Evolutionary conservation across 108 stramenopile genomes (phyloP).

Genomic region (Nannochloropsis oceanica): DNA sequence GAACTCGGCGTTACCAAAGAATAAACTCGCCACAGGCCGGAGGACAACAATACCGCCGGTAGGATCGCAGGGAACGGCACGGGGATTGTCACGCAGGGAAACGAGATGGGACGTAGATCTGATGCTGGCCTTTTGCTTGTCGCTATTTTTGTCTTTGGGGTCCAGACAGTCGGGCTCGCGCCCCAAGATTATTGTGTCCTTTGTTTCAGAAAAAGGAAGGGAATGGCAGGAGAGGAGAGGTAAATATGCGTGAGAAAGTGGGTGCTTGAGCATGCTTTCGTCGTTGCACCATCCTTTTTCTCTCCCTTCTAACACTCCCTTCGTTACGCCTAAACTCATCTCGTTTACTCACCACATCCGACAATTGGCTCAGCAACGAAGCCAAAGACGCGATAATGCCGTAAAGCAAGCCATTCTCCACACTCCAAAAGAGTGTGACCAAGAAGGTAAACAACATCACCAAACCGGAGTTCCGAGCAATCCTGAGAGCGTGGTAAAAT

Average conservation of each 20-base stretch:
- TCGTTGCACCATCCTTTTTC: not conserved
- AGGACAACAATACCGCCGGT: not conserved
- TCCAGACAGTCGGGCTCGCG: not conserved
- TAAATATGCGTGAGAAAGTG: not conserved
- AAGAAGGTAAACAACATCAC: not conserved
- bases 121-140: not conserved
- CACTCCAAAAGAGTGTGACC: not conserved
- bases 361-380: not conserved
- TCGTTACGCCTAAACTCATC: not conserved
- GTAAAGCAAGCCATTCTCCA: not conserved
- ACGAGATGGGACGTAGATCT: not conserved
- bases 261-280: not conserved
- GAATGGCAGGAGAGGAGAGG: not conserved
- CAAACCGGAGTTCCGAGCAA: not conserved
- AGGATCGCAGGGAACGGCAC: not conserved
- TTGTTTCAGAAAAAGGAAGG: not conserved
- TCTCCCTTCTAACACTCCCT: not conserved
- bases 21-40: not conserved
- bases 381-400: not conserved
- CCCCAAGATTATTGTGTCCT: not conserved
- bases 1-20: not conserved
- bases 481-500: not conserved
- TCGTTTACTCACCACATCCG: not conserved
- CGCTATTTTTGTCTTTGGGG: not conserved
- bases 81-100: not conserved